Base-by-base conservation (phyloP, 1,139 yeast genomes). In the Diutina pseudorugosa region DNA sequence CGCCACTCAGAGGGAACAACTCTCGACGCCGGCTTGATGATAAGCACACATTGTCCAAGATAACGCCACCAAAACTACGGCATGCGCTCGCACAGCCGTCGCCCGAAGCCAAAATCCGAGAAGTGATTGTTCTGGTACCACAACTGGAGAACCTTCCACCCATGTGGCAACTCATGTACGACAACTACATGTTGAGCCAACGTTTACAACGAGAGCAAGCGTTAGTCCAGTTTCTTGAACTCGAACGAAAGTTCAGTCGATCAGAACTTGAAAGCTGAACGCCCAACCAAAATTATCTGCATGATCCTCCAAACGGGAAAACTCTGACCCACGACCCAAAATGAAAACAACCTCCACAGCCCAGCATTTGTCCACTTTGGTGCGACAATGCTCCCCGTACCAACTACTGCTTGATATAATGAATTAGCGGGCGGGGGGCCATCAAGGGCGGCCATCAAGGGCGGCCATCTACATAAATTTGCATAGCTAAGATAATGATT, bases 1-100 rank as follows among this genome's bases (percentile, higher is more conserved):
- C 49, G 19, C 49, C 49, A 33, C 49, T 45, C 21, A 45, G 27
- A 16, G 36, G 36, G 14, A 45, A 45, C 30, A 45, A 45, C 21
- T 12, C 27, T 20, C 49, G 49, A 18, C 49, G 49, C n/a, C 27
- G 27, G n/a, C 36, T 45, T 18, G 49, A 30, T 30, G 36, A 30
- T 11, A 30, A 30, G 36, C 8, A 30, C n/a, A 14, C 36, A 30
- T 30, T 30, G 21, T 8, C 43, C 43, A 8, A 16, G 12, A 18
- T n/a, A 4, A 41, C 43, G 5, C 43, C 43, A n/a, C 19, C 21
- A 3, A 41, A 41, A 18, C 43, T 18, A 41, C 20, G 21, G 21
- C 43, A 41, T 41, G 16, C 11, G n/a, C 12, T 41, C 20, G n/a
- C 25, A 7, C 25, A 30, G 36, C 36, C 4, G n/a, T 30, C 36